Conservation (phyloP, 202 grass and related monocot species). For the Setaria italica region DNA sequence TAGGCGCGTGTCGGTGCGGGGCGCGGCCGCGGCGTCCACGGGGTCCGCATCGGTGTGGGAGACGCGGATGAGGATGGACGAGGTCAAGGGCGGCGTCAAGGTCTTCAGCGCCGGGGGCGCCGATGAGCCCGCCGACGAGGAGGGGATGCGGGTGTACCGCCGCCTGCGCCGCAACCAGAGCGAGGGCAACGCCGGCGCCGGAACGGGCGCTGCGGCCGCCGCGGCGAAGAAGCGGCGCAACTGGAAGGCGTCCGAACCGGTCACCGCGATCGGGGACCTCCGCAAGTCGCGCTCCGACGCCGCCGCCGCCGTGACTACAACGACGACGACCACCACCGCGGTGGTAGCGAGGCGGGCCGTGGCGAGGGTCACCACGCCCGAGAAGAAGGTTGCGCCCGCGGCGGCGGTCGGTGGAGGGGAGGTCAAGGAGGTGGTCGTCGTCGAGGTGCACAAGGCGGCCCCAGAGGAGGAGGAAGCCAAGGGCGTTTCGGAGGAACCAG, state of each 20-base stretch:
- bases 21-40: not conserved
- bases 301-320: not conserved
- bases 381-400: constrained; percentile 48
- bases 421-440: constrained; percentile 62
- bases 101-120: constrained; percentile 70
- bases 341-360: constrained; percentile 40
- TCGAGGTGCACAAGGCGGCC: constrained; percentile 53
- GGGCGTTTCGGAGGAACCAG: constrained; percentile 22
- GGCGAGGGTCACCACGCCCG: constrained; percentile 51
- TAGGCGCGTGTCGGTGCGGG: constrained; percentile 53
- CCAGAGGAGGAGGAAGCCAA: constrained; percentile 32
- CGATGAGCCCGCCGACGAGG: constrained; percentile 74
- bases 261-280: constrained; percentile 63
- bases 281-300: constrained; percentile 52
- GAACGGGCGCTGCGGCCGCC: not conserved
- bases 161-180: constrained; percentile 83
- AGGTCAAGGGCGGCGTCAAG: constrained; percentile 94
- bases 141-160: constrained; percentile 73
- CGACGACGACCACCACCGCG: not conserved
- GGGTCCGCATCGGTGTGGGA: constrained; percentile 81
- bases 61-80: constrained; percentile 91
- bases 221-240: constrained; percentile 79
- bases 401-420: not conserved
- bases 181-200: constrained; percentile 33
- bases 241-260: constrained; percentile 72